Conservation (phyloP, 805 yeast genomes). For the Zygosaccharomyces gambellarensis region DNA sequence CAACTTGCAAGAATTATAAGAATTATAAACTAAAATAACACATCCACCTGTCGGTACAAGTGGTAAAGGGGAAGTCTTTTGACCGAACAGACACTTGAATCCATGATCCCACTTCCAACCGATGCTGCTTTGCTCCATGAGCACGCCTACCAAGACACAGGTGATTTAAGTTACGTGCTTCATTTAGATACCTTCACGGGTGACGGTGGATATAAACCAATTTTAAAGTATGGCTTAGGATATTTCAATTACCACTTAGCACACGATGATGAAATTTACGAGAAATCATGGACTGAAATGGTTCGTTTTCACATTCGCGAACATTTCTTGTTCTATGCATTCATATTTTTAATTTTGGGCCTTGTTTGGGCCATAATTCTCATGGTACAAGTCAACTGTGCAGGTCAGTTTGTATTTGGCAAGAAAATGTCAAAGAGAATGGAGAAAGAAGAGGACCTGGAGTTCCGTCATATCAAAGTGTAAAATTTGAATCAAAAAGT, state of each 20-base stretch:
- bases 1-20: not conserved
- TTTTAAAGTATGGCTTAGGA: conserved; percentile 32
- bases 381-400: conserved; percentile 10
- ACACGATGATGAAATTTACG: conserved; percentile 22
- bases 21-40: not conserved
- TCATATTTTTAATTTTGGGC: conserved; percentile 14
- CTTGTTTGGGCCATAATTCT: conserved; percentile 18
- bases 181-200: conserved; percentile 26
- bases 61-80: not conserved
- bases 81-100: not conserved
- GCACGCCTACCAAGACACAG: conserved; percentile 35
- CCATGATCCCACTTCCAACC: conserved; percentile 36
- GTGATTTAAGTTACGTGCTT: conserved; percentile 28
- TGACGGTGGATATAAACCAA: conserved; percentile 32
- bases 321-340: conserved; percentile 22
- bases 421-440: conserved; percentile 9
- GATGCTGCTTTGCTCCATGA: conserved; percentile 37
- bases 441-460: conserved; percentile 20
- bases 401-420: conserved; percentile 8
- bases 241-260: conserved; percentile 31
- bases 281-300: conserved; percentile 15
- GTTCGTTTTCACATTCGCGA: conserved; percentile 25
- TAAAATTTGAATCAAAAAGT: not conserved
- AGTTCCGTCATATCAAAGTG: conserved; percentile 22
- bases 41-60: not conserved